A percentile compares a stretch with the other conserved stretches of the same genome.
phyloP scores from a whole-genome alignment of 78 protist genomes.

The Thecamonas trahens region DNA sequence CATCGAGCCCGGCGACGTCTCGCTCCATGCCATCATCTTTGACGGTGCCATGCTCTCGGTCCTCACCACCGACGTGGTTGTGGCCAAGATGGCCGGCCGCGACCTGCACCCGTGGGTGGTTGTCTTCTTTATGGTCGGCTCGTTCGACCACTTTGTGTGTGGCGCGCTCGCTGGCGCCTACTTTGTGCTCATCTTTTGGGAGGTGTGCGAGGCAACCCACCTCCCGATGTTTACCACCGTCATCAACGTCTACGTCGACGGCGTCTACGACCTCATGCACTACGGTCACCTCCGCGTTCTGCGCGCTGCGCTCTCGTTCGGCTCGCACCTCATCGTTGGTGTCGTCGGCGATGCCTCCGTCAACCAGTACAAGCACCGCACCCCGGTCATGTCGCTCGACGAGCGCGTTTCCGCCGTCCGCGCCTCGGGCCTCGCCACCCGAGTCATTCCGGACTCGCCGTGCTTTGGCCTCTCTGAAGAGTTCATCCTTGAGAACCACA shows the following conservation, averaged over 20 bases:
- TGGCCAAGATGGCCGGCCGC: conserved; percentile 21
- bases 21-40: conserved; percentile 5
- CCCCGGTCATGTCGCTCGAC: conserved; percentile 37
- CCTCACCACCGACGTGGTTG: conserved; percentile 24
- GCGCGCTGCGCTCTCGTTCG: conserved; percentile 13
- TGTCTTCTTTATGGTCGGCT: conserved; percentile 15
- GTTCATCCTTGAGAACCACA: conserved; percentile 28
- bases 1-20: neutral
- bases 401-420: conserved; percentile 29
- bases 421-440: conserved; percentile 1
- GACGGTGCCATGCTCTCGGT: conserved; percentile 27
- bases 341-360: conserved; percentile 26
- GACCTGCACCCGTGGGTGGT: conserved; percentile 26
- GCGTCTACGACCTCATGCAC: conserved; percentile 42
- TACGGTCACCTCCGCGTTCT: conserved; percentile 19
- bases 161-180: conserved; percentile 1
- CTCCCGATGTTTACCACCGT: conserved; percentile 19
- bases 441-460: conserved; percentile 19
- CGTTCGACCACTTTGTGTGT: neutral
- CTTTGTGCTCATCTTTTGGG: conserved; percentile 11
- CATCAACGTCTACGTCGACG: conserved; percentile 39
- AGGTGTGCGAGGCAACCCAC: conserved; percentile 12
- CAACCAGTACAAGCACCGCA: conserved; percentile 28
- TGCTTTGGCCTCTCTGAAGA: conserved; percentile 18
- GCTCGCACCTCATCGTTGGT: conserved; percentile 30